Conservation (phyloP, 768 basidiomycete genomes). For the Psilocybe sp. region DNA sequence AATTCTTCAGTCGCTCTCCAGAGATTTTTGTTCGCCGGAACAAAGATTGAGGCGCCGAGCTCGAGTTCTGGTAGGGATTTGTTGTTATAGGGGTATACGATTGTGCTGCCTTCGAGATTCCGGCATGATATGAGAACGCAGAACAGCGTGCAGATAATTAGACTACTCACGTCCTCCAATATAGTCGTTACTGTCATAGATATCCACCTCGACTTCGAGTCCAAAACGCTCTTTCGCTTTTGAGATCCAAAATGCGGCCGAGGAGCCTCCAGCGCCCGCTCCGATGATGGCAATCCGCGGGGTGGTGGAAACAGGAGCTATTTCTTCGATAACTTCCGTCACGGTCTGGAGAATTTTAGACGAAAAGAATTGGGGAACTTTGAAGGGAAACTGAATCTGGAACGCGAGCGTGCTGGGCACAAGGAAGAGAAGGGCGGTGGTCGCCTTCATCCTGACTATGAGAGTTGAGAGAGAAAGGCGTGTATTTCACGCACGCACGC, state of each 20-base stretch:
- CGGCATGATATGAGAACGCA: constrained; percentile 3
- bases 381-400: constrained; percentile 54
- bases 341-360: constrained; percentile 20
- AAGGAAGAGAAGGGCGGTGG: constrained; percentile 24
- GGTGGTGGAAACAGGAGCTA: constrained; percentile 17
- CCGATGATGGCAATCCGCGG: constrained; percentile 84
- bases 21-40: constrained; percentile 64
- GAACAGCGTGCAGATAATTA: background rate
- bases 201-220: constrained; percentile 72
- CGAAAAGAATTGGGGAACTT: constrained; percentile 50
- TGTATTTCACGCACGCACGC: too few relatives aligned
- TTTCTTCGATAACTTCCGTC: constrained; percentile 8
- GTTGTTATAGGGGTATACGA: constrained; percentile 71
- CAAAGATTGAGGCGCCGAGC: constrained; percentile 87
- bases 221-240: constrained; percentile 72
- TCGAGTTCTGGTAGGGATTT: constrained; percentile 63
- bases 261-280: constrained; percentile 84
- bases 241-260: constrained; percentile 82
- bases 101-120: constrained; percentile 61
- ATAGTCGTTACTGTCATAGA: constrained; percentile 75
- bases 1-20: constrained; percentile 81
- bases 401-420: constrained; percentile 34
- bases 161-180: constrained; percentile 79
- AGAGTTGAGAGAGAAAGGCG: background rate
- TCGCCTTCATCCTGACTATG: constrained; percentile 16